phyloP scores from a whole-genome alignment of 176 grass and related monocot species.

The Areca catechu region DNA sequence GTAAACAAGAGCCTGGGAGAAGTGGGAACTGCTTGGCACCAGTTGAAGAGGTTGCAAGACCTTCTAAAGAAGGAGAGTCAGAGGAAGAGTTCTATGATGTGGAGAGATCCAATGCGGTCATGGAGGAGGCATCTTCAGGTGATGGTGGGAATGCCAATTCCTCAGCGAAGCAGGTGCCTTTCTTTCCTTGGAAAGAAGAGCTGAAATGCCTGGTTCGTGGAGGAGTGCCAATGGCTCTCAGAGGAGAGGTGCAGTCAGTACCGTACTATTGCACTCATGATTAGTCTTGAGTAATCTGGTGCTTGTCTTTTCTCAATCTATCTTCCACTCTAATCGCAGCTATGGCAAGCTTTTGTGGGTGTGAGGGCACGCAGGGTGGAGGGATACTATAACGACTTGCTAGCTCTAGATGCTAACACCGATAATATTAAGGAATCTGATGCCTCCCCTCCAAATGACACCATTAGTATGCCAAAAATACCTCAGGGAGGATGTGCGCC shows the following conservation, averaged over 20 bases:
- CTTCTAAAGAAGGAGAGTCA: constrained; percentile 19
- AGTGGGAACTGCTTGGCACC: constrained; percentile 18
- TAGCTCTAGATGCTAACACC: constrained; percentile 21
- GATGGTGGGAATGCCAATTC: constrained; percentile 6
- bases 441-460: constrained; percentile 25
- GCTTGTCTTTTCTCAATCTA: too few species aligned
- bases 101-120: constrained; percentile 15
- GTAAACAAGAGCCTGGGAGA: constrained; percentile 21
- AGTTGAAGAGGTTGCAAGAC: constrained; percentile 42
- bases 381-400: constrained; percentile 76
- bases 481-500: constrained; percentile 5
- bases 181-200: constrained; percentile 76
- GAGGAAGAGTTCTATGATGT: constrained; percentile 41
- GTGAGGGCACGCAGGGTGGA: constrained; percentile 45
- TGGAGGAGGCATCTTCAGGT: constrained; percentile 14
- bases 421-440: constrained; percentile 7
- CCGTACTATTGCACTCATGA: constrained; percentile 17
- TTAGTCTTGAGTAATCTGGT: constrained; percentile 10
- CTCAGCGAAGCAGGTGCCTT: constrained; percentile 1
- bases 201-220: constrained; percentile 78
- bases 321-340: constrained; percentile 31
- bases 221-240: constrained; percentile 84
- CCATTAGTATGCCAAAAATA: constrained; percentile 23
- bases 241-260: constrained; percentile 78
- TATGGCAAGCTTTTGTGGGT: constrained; percentile 98